Evolutionary conservation across 495 filamentous ascomycete genomes (phyloP).

Genomic region (Hypoxylon crocopeplum): DNA sequence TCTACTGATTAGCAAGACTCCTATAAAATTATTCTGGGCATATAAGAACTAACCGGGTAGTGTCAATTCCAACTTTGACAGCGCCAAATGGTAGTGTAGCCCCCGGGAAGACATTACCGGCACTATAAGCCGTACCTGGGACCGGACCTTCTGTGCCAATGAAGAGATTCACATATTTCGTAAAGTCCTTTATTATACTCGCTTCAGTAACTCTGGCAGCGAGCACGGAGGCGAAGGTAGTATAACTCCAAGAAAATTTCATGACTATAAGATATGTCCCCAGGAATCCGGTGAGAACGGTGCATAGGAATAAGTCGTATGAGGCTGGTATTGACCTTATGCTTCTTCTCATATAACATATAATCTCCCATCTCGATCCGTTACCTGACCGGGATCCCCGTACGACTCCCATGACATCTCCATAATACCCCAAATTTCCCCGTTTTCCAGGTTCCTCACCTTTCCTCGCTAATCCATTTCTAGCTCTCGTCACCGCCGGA

Average conservation of each 20-base stretch:
- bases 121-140: constrained; percentile 31
- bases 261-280: constrained; percentile 4
- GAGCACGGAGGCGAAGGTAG: constrained; percentile 1
- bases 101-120: constrained; percentile 73
- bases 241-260: constrained; percentile 1
- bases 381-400: no score
- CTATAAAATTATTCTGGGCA: constrained; percentile 14
- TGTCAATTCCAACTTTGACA: constrained; percentile 72
- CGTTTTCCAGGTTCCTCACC: not conserved
- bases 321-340: constrained; percentile 12
- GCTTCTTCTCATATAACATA: no score
- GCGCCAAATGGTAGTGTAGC: constrained; percentile 69
- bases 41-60: constrained; percentile 29
- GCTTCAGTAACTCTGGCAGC: not conserved
- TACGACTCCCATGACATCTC: no score
- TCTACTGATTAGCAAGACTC: constrained; percentile 44
- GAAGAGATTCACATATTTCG: constrained; percentile 36
- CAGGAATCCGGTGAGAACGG: not conserved
- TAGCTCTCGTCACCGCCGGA: not conserved
- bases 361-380: no score
- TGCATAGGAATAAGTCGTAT: not conserved
- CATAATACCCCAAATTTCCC: constrained; percentile 19
- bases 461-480: constrained; percentile 15
- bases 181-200: constrained; percentile 8
- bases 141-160: constrained; percentile 30